These are phyloP conservation scores for Capsicum pubescens DNA, from an alignment of 257 asterid species.

Conservation along the genomic window DNA sequence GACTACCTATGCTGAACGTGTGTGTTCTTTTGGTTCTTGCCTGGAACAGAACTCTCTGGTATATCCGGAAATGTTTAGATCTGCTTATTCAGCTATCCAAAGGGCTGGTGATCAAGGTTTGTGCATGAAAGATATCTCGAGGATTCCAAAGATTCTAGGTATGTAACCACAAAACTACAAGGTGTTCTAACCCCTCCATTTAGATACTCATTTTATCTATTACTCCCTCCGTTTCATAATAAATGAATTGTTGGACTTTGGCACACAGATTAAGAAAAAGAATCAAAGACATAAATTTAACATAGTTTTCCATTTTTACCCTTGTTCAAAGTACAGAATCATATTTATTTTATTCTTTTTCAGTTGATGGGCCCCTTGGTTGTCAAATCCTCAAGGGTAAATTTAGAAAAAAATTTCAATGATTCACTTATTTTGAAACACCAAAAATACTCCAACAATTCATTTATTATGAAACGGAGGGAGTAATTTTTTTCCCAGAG, in stretches of 20 bases:
- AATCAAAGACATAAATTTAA: no score
- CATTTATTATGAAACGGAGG: no score
- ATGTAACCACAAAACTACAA: slow-evolving; percentile 27
- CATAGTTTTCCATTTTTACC: no score
- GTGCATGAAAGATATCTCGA: slow-evolving; percentile 70
- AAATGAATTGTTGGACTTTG: no score
- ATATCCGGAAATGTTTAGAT: slow-evolving; percentile 62
- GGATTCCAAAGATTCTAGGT: slow-evolving; percentile 64
- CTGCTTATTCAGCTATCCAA: slow-evolving; percentile 76
- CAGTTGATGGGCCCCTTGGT: no score
- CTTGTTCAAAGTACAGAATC: no score
- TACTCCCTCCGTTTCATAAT: neutral
- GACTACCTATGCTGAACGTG: slow-evolving; percentile 61
- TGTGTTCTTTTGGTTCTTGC: slow-evolving; percentile 54
- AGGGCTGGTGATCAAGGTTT: slow-evolving; percentile 93
- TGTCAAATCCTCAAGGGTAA: no score
- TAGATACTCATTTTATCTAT: slow-evolving; percentile 34
- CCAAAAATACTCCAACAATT: no score
- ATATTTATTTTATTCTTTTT: no score
- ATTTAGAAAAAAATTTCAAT: no score
- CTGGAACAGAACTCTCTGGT: slow-evolving; percentile 40
- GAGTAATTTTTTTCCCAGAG: slow-evolving; percentile 49
- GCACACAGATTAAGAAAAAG: no score
- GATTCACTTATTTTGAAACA: no score
- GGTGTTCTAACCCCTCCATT: slow-evolving; percentile 31